Base-by-base conservation (phyloP, 23 red algal species). In the Pyropia haitanensis region DNA sequence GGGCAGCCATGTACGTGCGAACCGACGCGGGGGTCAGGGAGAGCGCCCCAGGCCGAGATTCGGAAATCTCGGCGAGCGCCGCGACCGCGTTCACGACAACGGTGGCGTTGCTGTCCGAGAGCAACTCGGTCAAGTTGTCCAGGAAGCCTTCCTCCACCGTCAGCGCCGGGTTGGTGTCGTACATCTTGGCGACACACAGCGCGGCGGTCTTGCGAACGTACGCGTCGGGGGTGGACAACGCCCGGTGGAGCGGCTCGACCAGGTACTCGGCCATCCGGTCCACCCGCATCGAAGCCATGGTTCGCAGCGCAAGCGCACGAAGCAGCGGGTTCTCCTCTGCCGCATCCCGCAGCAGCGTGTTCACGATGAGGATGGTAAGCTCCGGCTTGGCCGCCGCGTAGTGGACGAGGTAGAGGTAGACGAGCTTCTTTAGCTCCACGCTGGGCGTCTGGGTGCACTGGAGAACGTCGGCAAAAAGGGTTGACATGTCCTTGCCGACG, bases 351-450 rank as follows among this genome's bases (percentile, higher is more conserved):
- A 87, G 85, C 53, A 97, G 87, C 4, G 93, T 75, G 66, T 97
- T 97, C n/a, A 97, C 82, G 63, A 77, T 67, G 16, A 97, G 70
- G n/a, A 97, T 19, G 1, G 85, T 85, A 1, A 97, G 66, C 20
- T 97, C 84, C 32, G 87, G 93, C 65, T 97, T 72, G 33, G 67
- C 53, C 56, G 84, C 78, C 34, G 93, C 93, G 61, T 97, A 90
- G 44, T 97, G 93, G 17, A 89, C 83, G 18, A 97, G 79, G 56
- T 90, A 97, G 0, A 97, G 25, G 68, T 90, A 97, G n/a, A 97
- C 93, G 12, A 97, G 79, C 60, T 88, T 88, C 53, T 88, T 88
- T 5, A 97, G 70, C 19, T 90, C 85, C 30, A 89, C 49, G 17
- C 67, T 75, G 16, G 79, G 61, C 29, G 79, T 76, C 17, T 72